These are phyloP conservation scores for Rhizopogon vesiculosus DNA, from an alignment of 768 basidiomycete species.

Conservation along the genomic window DNA sequence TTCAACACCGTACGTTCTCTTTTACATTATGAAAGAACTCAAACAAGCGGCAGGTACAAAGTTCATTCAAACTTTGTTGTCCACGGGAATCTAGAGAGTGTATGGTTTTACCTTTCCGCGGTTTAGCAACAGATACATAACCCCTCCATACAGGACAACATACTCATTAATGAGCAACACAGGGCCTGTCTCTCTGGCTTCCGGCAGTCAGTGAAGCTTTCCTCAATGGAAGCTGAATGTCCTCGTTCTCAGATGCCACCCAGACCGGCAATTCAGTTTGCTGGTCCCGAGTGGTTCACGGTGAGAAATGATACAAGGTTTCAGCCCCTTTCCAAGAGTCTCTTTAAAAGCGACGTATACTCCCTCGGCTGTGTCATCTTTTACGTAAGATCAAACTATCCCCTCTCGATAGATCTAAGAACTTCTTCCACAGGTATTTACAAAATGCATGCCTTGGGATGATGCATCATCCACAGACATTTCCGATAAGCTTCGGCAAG, in stretches of 20 bases:
- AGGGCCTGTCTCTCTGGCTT: not conserved
- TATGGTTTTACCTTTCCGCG: not conserved
- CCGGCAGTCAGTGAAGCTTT: not conserved
- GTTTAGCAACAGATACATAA: not conserved
- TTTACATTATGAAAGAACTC: not conserved
- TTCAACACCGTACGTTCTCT: not conserved
- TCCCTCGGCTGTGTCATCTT: not conserved
- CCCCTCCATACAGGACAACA: not conserved
- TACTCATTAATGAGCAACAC: not conserved
- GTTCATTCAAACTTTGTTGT: not conserved
- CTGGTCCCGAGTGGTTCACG: not conserved
- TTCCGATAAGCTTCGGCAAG: not conserved
- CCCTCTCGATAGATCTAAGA: not conserved
- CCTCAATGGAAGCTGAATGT: not conserved
- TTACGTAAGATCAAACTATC: not conserved
- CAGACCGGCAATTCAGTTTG: not conserved
- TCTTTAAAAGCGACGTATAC: not conserved
- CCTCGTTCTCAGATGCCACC: not conserved
- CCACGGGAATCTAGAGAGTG: not conserved
- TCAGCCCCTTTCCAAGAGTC: not conserved
- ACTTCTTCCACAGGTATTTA: not conserved
- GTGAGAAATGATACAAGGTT: not conserved
- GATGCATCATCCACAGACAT: not conserved
- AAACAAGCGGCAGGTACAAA: not conserved
- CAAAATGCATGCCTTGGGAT: not conserved